A percentile compares a stretch with the other conserved stretches of the same genome.
Evolutionary conservation across 2,329 filamentous ascomycete species (phyloP).

Genomic region (Penicillium occitanis): DNA sequence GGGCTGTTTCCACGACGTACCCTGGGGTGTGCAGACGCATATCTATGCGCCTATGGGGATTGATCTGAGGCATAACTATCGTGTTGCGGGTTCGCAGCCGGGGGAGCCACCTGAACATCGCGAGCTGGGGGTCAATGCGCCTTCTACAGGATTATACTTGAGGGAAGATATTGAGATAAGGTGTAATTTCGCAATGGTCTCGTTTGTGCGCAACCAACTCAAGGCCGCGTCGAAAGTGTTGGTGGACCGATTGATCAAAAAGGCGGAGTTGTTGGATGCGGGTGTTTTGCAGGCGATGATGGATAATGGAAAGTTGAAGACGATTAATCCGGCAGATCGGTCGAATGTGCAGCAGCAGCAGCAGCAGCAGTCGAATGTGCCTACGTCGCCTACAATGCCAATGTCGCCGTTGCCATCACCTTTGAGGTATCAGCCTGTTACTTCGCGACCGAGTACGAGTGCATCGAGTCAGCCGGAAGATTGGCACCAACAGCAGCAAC

Average conservation of each 20-base stretch:
- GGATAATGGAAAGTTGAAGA: conserved; percentile 19
- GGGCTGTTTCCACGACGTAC: conserved; percentile 73
- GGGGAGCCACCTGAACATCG: conserved; percentile 67
- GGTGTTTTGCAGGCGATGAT: conserved; percentile 22
- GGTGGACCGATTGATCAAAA: conserved; percentile 60
- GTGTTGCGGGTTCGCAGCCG: conserved; percentile 66
- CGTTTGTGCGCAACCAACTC: conserved; percentile 78
- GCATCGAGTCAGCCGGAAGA: conserved; percentile 8
- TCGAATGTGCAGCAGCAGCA: conserved; percentile 9
- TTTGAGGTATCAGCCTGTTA: conserved; percentile 3
- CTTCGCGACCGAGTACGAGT: conserved; percentile 6
- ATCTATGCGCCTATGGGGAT: conserved; percentile 78
- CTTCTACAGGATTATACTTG: conserved; percentile 69
- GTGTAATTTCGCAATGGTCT: conserved; percentile 72
- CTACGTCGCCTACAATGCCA: background rate
- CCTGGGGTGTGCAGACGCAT: conserved; percentile 76
- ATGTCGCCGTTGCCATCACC: conserved; percentile 5
- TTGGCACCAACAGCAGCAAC: background rate
- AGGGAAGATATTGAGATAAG: conserved; percentile 79
- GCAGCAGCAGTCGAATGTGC: conserved; percentile 2
- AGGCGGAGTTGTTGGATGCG: conserved; percentile 42
- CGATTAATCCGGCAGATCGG: conserved; percentile 21
- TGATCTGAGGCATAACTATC: conserved; percentile 76
- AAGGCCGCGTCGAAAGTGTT: conserved; percentile 70
- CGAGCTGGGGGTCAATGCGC: conserved; percentile 67